Conservation (phyloP, 768 basidiomycete species). For the Rhodotorula paludigena region DNA sequence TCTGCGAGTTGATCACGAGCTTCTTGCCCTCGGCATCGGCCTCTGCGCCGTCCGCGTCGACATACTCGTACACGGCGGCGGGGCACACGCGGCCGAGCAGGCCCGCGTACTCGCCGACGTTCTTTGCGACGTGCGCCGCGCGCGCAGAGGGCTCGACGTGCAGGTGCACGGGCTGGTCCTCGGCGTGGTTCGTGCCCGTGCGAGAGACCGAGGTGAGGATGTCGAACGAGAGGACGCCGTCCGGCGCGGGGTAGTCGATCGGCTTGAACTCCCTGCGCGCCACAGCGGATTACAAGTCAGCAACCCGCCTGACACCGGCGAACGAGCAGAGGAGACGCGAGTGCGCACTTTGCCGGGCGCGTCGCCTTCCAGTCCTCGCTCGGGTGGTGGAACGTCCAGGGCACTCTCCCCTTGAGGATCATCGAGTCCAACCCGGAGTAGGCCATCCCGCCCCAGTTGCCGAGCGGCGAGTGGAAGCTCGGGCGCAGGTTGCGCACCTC, state of each 20-base stretch:
- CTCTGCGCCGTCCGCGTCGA: constrained; percentile 64
- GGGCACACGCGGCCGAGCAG: constrained; percentile 86
- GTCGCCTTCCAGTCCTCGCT: constrained; percentile 64
- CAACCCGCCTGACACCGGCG: not conserved
- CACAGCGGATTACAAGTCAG: not conserved
- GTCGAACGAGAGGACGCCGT: constrained; percentile 87
- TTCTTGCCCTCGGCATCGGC: constrained; percentile 62
- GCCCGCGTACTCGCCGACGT: constrained; percentile 75
- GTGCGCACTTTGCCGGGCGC: constrained; percentile 53
- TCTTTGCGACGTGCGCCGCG: constrained; percentile 67
- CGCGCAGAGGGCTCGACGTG: constrained; percentile 50
- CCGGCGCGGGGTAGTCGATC: constrained; percentile 52
- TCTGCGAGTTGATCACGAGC: constrained; percentile 90
- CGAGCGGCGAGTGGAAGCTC: constrained; percentile 71
- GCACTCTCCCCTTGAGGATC: constrained; percentile 73
- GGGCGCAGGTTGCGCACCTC: constrained; percentile 89
- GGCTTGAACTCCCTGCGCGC: constrained; percentile 27
- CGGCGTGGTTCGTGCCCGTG: constrained; percentile 93
- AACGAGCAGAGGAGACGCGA: not conserved
- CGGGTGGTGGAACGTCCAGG: constrained; percentile 79
- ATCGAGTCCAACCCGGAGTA: constrained; percentile 87
- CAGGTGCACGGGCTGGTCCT: constrained; percentile 88
- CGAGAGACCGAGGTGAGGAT: constrained; percentile 81
- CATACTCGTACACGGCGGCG: constrained; percentile 94
- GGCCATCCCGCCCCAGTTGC: constrained; percentile 76